phyloP scores from a whole-genome alignment of 139 green algal genomes.

The Chlamydomonas urium region DNA sequence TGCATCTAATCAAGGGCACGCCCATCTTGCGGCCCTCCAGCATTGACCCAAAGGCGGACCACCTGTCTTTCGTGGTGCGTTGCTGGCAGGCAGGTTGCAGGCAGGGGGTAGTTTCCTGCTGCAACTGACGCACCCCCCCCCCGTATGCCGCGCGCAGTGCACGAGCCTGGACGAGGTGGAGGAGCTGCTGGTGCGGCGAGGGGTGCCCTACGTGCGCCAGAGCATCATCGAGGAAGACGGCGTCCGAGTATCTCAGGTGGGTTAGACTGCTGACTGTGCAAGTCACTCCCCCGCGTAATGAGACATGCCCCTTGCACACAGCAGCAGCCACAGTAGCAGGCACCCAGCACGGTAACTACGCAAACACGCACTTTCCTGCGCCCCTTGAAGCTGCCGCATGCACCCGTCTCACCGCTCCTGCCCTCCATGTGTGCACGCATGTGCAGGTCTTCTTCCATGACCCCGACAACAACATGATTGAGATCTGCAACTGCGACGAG shows the following conservation, averaged over 20 bases:
- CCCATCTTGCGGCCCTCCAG: conserved; percentile 5
- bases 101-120: too few relatives aligned
- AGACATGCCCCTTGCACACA: too few relatives aligned
- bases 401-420: conserved; percentile 19
- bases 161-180: conserved; percentile 45
- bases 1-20: conserved; percentile 65
- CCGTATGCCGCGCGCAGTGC: neutral
- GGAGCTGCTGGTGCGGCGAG: conserved; percentile 9
- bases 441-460: conserved; percentile 70
- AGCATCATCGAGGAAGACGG: conserved; percentile 31
- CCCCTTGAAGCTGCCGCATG: neutral
- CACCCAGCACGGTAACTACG: too few relatives aligned
- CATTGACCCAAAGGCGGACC: conserved; percentile 64
- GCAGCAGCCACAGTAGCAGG: too few relatives aligned
- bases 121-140: neutral
- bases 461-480: conserved; percentile 71
- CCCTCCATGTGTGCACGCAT: conserved; percentile 41
- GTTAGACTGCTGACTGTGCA: too few relatives aligned
- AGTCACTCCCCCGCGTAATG: too few relatives aligned
- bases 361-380: neutral
- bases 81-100: too few relatives aligned
- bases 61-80: conserved; percentile 66
- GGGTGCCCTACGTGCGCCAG: conserved; percentile 36
- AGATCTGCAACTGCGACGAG: conserved; percentile 65
- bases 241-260: conserved; percentile 27